Conservation (phyloP, 2,329 filamentous ascomycete species). For the Diaporthe citrichinensis region DNA sequence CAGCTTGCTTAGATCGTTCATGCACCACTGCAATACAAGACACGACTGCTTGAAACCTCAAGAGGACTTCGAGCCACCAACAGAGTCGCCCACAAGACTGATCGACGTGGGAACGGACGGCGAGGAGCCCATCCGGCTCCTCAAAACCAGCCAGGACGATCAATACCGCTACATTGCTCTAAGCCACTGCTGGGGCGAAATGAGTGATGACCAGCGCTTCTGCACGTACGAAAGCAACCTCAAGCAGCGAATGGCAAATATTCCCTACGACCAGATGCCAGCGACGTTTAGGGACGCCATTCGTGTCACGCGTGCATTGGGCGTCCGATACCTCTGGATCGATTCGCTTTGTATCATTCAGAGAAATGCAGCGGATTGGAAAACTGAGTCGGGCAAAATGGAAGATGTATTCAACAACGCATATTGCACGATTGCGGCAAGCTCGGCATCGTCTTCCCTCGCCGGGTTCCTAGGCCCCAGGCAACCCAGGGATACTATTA, state of each 20-base stretch:
- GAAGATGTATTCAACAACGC: slow-evolving; percentile 47
- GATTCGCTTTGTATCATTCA: slow-evolving; percentile 48
- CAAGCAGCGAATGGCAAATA: neutral
- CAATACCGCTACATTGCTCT: slow-evolving; percentile 43
- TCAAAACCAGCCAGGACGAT: neutral
- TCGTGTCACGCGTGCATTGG: slow-evolving; percentile 31
- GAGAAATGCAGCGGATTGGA: slow-evolving; percentile 43
- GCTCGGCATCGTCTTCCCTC: slow-evolving; percentile 35
- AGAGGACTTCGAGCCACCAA: neutral
- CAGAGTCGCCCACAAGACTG: slow-evolving; percentile 43
- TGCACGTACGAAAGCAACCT: slow-evolving; percentile 40
- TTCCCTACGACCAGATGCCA: slow-evolving; percentile 30
- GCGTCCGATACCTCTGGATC: slow-evolving; percentile 45
- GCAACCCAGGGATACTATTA: slow-evolving; percentile 27
- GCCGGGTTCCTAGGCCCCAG: slow-evolving; percentile 45
- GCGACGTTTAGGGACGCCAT: slow-evolving; percentile 41
- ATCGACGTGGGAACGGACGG: slow-evolving; percentile 41
- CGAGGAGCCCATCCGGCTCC: slow-evolving; percentile 4
- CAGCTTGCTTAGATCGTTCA: neutral
- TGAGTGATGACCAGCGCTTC: slow-evolving; percentile 49
- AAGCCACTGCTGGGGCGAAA: slow-evolving; percentile 46
- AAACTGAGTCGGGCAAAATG: slow-evolving; percentile 45
- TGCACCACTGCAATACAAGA: neutral
- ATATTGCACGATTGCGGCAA: slow-evolving; percentile 47
- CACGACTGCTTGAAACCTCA: neutral